Percentiles rank a stretch among this genome's conserved stretches.
phyloP scores from a whole-genome alignment of 169 alveolate genomes.

The Cytauxzoon felis region DNA sequence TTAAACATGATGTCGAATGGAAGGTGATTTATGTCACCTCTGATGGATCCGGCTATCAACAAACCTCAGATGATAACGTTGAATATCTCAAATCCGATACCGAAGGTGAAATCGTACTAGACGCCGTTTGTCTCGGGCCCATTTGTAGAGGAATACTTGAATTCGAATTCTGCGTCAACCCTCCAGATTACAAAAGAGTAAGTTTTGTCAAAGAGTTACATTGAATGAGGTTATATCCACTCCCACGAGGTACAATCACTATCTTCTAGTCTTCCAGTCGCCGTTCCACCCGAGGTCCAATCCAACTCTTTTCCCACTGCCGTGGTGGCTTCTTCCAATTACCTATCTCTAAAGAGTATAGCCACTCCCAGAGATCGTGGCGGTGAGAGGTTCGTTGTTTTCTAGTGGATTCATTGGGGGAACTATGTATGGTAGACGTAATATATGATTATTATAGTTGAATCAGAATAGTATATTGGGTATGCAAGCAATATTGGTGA shows the following conservation, averaged over 20 bases:
- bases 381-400: no score
- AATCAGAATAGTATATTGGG: slow-evolving; percentile 86
- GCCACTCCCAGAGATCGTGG: no score
- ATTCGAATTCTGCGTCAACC: slow-evolving; percentile 87
- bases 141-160: slow-evolving; percentile 88
- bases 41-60: slow-evolving; percentile 64
- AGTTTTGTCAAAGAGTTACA: no score
- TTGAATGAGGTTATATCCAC: no score
- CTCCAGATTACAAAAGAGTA: slow-evolving; percentile 90
- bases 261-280: no score
- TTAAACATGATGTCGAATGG: slow-evolving; percentile 90
- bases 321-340: no score
- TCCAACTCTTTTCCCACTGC: no score
- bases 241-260: no score
- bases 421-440: background rate
- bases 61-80: slow-evolving; percentile 60
- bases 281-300: no score
- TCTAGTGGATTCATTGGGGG: background rate
- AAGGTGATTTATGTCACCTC: slow-evolving; percentile 80
- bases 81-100: slow-evolving; percentile 12
- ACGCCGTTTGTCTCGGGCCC: slow-evolving; percentile 91
- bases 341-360: no score
- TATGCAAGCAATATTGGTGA: slow-evolving; percentile 92
- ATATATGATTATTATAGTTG: slow-evolving; percentile 70
- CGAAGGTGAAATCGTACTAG: slow-evolving; percentile 89